Evolutionary conservation across 306 rosid genomes (phyloP), one percentile per base, ranked within the genome.

Genomic region (Aeschynomene evenia): DNA sequence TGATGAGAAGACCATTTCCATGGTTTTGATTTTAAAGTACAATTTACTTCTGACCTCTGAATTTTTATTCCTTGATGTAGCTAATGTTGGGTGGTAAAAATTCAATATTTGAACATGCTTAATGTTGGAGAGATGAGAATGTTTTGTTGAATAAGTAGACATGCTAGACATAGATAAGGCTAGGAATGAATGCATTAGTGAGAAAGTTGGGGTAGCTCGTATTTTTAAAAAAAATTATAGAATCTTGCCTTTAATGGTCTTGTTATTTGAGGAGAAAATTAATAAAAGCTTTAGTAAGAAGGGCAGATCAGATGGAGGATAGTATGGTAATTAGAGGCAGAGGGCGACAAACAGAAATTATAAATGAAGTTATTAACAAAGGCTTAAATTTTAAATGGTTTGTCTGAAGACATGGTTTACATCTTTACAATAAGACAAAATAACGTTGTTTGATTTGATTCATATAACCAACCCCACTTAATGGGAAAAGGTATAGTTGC

Each of bases 21-120:
- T 28, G 18, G 18, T 46, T 13, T 36, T 70, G 75, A 54, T 33
- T 55, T 56, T 50, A 56, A 43, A 33, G 57, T 37, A 59, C 57
- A 43, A 53, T 11, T 53, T 40, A 63, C 51, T 50, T 13, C 29
- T 26, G 20, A 52, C 63, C 50, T 7, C 50, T 22, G 34, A 39
- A 48, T 53, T 26, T 42, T 56, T 15, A 2, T 48, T 49, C 18
- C 9, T 43, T 20, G 57, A 29, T 75, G 40, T 50, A 51, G 71
- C 57, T 42, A 9, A 37, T 37, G n/a, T 9, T 37, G n/a, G 14
- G 43, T 9, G 43, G 13, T 37, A 37, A 37, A 37, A 37, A 9
- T 2, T n/a, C 50, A 43, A 43, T 7, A 14, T 13, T 5, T 2
- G 49, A 43, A 14, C 13, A 13, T 9, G 43, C 43, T 37, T 37